Conservation (phyloP, 2,329 filamentous ascomycete species). For the Phialemoniopsis sp. region DNA sequence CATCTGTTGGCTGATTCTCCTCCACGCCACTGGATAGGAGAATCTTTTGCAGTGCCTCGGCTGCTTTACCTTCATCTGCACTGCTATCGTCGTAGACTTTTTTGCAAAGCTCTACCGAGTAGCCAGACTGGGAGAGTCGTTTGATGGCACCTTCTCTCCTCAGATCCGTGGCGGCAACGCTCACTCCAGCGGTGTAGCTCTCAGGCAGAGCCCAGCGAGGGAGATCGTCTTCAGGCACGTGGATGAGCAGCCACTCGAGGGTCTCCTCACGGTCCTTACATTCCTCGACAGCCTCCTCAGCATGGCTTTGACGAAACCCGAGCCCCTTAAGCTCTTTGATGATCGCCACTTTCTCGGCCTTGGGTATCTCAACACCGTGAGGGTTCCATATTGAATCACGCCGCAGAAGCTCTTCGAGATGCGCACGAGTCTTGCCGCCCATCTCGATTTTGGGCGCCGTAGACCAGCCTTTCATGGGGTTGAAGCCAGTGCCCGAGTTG, state of each 20-base stretch:
- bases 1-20: slow-evolving; percentile 6
- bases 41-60: slow-evolving; percentile 72
- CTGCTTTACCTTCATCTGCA: slow-evolving; percentile 72
- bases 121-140: slow-evolving; percentile 76
- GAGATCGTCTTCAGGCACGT: slow-evolving; percentile 96
- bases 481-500: slow-evolving; percentile 26
- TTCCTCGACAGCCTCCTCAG: slow-evolving; percentile 79
- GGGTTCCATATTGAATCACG: slow-evolving; percentile 84
- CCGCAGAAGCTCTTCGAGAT: slow-evolving; percentile 77
- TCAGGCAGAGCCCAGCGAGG: slow-evolving; percentile 89
- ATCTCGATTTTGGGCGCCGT: slow-evolving; percentile 89
- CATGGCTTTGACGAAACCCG: slow-evolving; percentile 85
- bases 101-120: slow-evolving; percentile 78
- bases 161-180: slow-evolving; percentile 77
- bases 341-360: slow-evolving; percentile 52
- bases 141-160: slow-evolving; percentile 79
- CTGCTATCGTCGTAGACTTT: slow-evolving; percentile 67
- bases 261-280: slow-evolving; percentile 92
- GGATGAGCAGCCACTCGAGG: slow-evolving; percentile 92
- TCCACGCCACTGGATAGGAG: slow-evolving; percentile 48
- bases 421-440: slow-evolving; percentile 73
- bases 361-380: slow-evolving; percentile 62
- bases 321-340: slow-evolving; percentile 72
- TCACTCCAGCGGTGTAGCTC: slow-evolving; percentile 85
- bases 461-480: slow-evolving; percentile 71